These are phyloP conservation scores for Phytomonas francai DNA, from an alignment of 208 protist species.

Conservation along the genomic window DNA sequence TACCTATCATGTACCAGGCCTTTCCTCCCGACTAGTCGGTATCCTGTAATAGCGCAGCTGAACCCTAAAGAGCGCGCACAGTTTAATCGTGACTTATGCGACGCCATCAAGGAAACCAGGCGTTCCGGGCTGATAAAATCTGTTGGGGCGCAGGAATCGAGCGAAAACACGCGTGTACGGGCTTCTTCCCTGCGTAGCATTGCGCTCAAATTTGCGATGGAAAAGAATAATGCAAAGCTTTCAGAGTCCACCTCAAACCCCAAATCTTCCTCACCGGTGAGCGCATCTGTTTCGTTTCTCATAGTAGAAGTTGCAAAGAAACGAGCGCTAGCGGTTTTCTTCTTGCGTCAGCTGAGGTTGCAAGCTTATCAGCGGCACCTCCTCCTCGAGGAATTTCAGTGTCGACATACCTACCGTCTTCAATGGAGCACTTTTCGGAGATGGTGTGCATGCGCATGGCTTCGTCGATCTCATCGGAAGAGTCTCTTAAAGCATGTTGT, in stretches of 20 bases:
- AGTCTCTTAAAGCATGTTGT: conserved; percentile 11
- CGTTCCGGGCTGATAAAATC: background rate
- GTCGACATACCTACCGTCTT: conserved; percentile 54
- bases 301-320: conserved; percentile 48
- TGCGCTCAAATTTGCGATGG: background rate
- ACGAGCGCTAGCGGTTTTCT: conserved; percentile 42
- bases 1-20: conserved; percentile 4
- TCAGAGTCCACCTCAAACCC: background rate
- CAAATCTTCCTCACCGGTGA: background rate
- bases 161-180: background rate
- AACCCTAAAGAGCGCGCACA: conserved; percentile 11
- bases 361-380: conserved; percentile 17
- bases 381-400: conserved; percentile 28
- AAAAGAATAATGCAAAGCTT: background rate
- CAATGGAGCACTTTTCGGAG: conserved; percentile 33
- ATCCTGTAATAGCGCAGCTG: conserved; percentile 20
- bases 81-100: conserved; percentile 22
- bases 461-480: background rate
- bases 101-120: conserved; percentile 10
- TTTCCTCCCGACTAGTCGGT: conserved; percentile 22
- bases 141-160: background rate
- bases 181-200: background rate
- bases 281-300: conserved; percentile 48
- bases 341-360: conserved; percentile 56
- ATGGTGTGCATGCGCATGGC: conserved; percentile 16